Evolutionary conservation across 2,329 filamentous ascomycete species (phyloP).

Genomic region (Elsinoe fawcettii): DNA sequence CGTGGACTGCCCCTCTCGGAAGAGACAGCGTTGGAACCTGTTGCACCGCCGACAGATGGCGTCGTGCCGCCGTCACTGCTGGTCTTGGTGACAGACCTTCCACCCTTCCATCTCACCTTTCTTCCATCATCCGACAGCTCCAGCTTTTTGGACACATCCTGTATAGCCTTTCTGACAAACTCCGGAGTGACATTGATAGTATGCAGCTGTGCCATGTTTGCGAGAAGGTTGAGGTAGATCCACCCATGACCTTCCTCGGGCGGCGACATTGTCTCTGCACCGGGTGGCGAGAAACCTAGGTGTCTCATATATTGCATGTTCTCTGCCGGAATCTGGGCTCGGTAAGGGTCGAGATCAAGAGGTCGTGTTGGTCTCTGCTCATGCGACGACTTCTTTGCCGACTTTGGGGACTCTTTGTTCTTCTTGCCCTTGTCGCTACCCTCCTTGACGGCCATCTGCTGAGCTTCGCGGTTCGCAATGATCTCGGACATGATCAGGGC

Average conservation of each 20-base stretch:
- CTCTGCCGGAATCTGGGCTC: conserved; percentile 65
- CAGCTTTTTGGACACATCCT: conserved; percentile 63
- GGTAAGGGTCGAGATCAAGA: conserved; percentile 67
- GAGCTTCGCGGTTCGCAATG: conserved; percentile 5
- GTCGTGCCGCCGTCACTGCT: conserved; percentile 48
- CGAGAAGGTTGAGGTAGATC: conserved; percentile 74
- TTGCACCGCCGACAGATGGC: background rate
- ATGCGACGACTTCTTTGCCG: conserved; percentile 16
- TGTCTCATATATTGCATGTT: conserved; percentile 76
- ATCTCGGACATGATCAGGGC: conserved; percentile 37
- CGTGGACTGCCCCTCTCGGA: conserved; percentile 26
- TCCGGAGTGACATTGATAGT: conserved; percentile 74
- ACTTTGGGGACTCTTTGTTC: conserved; percentile 6
- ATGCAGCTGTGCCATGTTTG: conserved; percentile 75
- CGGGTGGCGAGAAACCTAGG: conserved; percentile 58
- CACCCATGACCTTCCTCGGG: conserved; percentile 63
- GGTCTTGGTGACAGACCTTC: conserved; percentile 54
- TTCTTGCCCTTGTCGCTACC: background rate
- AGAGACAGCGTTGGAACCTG: conserved; percentile 18
- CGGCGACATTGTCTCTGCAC: conserved; percentile 43
- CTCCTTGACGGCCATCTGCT: background rate
- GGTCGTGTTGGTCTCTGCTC: conserved; percentile 67
- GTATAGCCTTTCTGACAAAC: conserved; percentile 66
- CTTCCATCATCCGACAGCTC: conserved; percentile 70
- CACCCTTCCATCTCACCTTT: conserved; percentile 73